A percentile compares a stretch with the other conserved stretches of the same genome.
Evolutionary conservation across 1,284 basidiomycete genomes (phyloP).

Genomic region (Sporisorium scitamineum): DNA sequence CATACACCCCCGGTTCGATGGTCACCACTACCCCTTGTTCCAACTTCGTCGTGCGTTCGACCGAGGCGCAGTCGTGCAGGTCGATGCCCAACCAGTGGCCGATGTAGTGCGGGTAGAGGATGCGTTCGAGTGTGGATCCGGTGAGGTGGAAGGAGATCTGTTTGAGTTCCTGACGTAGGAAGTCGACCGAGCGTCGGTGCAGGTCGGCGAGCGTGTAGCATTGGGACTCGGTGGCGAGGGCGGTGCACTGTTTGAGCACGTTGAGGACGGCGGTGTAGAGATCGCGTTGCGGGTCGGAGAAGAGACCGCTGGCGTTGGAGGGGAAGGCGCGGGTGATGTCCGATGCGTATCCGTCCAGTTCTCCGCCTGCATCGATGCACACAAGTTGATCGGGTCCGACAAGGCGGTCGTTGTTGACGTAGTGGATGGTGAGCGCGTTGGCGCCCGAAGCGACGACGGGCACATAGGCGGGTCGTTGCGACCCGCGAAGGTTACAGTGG

Average conservation of each 20-base stretch:
- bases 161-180: conserved; percentile 80
- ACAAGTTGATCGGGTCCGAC: conserved; percentile 54
- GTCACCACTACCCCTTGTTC: conserved; percentile 63
- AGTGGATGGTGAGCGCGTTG: conserved; percentile 64
- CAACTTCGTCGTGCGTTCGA: conserved; percentile 56
- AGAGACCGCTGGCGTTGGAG: conserved; percentile 71
- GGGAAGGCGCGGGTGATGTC: conserved; percentile 97
- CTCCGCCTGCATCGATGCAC: conserved; percentile 68
- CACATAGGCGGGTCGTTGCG: conserved; percentile 66
- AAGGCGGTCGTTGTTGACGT: conserved; percentile 62
- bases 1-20: conserved; percentile 66
- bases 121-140: conserved; percentile 77
- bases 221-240: conserved; percentile 71
- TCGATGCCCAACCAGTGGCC: conserved; percentile 86
- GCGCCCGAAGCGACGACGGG: conserved; percentile 65
- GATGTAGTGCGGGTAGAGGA: conserved; percentile 86
- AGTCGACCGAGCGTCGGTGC: conserved; percentile 80
- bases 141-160: conserved; percentile 81
- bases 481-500: conserved; percentile 56
- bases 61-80: conserved; percentile 64
- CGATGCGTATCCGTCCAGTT: conserved; percentile 85
- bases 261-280: conserved; percentile 87
- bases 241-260: conserved; percentile 79
- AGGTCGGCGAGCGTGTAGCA: conserved; percentile 79
- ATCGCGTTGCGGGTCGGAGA: conserved; percentile 83